Percentiles rank a stretch among this genome's conserved stretches.
Conservation (phyloP, 2,329 filamentous ascomycete species). For the Didymella arachidicola region DNA sequence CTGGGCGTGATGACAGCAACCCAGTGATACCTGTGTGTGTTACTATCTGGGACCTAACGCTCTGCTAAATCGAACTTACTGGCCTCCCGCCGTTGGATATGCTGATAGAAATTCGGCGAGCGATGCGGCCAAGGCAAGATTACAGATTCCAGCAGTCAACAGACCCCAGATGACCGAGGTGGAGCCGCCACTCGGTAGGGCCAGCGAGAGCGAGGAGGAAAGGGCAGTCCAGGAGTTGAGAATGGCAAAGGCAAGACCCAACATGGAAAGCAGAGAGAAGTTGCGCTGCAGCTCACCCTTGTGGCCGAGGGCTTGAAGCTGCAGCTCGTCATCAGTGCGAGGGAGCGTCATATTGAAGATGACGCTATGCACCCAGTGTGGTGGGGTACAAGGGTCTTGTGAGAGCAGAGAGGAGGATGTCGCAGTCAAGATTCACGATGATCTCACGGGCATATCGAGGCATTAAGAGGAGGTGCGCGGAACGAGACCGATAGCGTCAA, state of each 20-base stretch:
- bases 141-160: constrained; percentile 66
- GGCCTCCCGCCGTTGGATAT: constrained; percentile 60
- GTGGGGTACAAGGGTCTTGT: constrained; percentile 1
- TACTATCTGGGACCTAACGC: constrained; percentile 50
- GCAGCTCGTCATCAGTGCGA: constrained; percentile 44
- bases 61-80: constrained; percentile 27
- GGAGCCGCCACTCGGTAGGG: constrained; percentile 74
- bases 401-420: not conserved
- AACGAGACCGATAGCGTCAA: constrained; percentile 5
- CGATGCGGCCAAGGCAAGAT: constrained; percentile 72
- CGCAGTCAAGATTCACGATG: constrained; percentile 1
- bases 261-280: constrained; percentile 66
- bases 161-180: constrained; percentile 76
- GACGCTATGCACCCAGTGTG: not conserved
- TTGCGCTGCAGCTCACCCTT: constrained; percentile 66
- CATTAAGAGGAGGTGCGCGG: constrained; percentile 13
- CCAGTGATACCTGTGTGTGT: constrained; percentile 67
- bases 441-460: not conserved
- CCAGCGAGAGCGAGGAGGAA: constrained; percentile 65
- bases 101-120: constrained; percentile 75
- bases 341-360: constrained; percentile 19
- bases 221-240: constrained; percentile 70
- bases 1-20: constrained; percentile 70
- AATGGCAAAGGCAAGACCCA: constrained; percentile 69
- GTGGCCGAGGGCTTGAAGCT: constrained; percentile 59